These are phyloP conservation scores for Aplosporella prunicola DNA, from an alignment of 2,329 filamentous ascomycete genomes.

Conservation along the genomic window DNA sequence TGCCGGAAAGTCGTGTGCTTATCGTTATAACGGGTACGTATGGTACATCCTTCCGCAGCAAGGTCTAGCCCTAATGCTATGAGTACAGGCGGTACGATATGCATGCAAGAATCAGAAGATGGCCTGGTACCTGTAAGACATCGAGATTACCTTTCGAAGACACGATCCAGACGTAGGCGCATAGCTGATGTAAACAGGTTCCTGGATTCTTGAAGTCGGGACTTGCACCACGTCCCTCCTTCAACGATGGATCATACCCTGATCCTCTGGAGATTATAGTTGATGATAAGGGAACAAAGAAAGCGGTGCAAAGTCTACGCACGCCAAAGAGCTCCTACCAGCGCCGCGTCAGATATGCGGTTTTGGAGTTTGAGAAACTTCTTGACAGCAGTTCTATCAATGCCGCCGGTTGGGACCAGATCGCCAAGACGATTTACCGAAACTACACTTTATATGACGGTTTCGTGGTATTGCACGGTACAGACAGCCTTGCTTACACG, in stretches of 20 bases:
- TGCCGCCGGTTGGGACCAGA: slow-evolving; percentile 74
- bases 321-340: slow-evolving; percentile 74
- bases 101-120: slow-evolving; percentile 74
- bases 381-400: slow-evolving; percentile 88
- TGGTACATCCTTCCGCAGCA: neutral
- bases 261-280: slow-evolving; percentile 47
- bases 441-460: slow-evolving; percentile 88
- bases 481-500: slow-evolving; percentile 79
- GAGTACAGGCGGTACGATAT: slow-evolving; percentile 60
- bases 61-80: slow-evolving; percentile 5
- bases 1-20: slow-evolving; percentile 69
- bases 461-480: slow-evolving; percentile 85
- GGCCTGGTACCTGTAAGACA: slow-evolving; percentile 63
- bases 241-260: slow-evolving; percentile 65
- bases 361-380: slow-evolving; percentile 74
- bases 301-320: slow-evolving; percentile 57
- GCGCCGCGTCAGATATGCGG: slow-evolving; percentile 71
- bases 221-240: slow-evolving; percentile 71
- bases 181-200: too few species aligned
- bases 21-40: slow-evolving; percentile 72
- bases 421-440: slow-evolving; percentile 65
- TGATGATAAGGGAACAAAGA: slow-evolving; percentile 38
- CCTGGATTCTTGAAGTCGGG: slow-evolving; percentile 69
- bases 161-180: neutral
- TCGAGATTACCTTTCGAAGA: neutral